phyloP scores from a whole-genome alignment of 352 stramenopile species.

The Phytophthora citrophthora region DNA sequence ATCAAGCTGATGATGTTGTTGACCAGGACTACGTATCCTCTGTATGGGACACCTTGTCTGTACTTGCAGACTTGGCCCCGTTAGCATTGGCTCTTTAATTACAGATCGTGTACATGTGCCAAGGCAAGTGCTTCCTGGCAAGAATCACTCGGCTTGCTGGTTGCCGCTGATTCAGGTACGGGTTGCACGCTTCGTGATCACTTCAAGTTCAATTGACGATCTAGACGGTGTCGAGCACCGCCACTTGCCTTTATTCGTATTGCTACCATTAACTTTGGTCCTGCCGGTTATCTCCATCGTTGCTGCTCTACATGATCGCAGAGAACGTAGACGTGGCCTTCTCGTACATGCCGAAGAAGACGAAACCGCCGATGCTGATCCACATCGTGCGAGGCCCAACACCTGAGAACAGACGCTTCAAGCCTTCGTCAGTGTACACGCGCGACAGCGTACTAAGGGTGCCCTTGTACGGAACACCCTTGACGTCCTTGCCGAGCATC shows the following conservation, averaged over 20 bases:
- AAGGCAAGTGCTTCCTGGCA: not conserved
- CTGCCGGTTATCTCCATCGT: not conserved
- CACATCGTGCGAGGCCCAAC: slow-evolving; percentile 97
- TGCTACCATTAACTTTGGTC: slow-evolving; percentile 4
- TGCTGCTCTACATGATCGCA: slow-evolving; percentile 49
- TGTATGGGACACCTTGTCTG: slow-evolving; percentile 22
- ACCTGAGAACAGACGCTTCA: slow-evolving; percentile 92
- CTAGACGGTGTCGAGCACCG: slow-evolving; percentile 14
- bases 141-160: not conserved
- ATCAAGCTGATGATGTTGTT: slow-evolving; percentile 29
- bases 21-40: slow-evolving; percentile 28
- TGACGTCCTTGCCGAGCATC: slow-evolving; percentile 97
- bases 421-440: slow-evolving; percentile 92
- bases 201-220: slow-evolving; percentile 23
- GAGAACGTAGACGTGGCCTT: slow-evolving; percentile 82
- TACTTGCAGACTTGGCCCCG: not conserved
- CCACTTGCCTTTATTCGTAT: slow-evolving; percentile 25
- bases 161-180: not conserved
- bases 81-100: slow-evolving; percentile 2
- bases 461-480: slow-evolving; percentile 92
- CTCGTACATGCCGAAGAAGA: slow-evolving; percentile 99
- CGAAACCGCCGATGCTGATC: slow-evolving; percentile 99
- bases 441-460: slow-evolving; percentile 91
- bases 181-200: not conserved
- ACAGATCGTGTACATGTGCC: not conserved